Percentiles rank a stretch among this genome's conserved stretches.
These are phyloP conservation scores for Trypanosoma grayi DNA, from an alignment of 208 protist genomes.

Conservation along the genomic window DNA sequence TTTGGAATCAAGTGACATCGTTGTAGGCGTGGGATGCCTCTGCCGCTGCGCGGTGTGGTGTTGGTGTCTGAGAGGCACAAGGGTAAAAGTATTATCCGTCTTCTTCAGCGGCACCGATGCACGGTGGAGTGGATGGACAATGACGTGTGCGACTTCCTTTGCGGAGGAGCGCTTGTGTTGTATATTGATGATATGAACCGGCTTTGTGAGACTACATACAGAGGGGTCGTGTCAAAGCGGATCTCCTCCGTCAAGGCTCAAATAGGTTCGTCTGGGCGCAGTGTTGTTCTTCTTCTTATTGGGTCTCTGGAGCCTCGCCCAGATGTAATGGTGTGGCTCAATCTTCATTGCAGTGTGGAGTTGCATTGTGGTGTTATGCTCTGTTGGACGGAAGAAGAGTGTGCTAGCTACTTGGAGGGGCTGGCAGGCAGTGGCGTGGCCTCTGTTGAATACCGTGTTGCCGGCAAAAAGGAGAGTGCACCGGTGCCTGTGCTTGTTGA, in stretches of 20 bases:
- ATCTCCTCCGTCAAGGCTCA: neutral
- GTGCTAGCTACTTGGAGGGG: constrained; percentile 50
- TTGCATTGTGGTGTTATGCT: constrained; percentile 43
- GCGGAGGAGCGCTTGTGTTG: constrained; percentile 1
- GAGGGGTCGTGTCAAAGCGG: constrained; percentile 3
- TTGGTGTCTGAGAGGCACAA: neutral
- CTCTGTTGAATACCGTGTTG: constrained; percentile 38
- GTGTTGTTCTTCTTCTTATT: constrained; percentile 13
- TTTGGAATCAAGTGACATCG: neutral
- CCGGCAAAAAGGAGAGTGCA: constrained; percentile 23
- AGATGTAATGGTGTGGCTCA: constrained; percentile 61
- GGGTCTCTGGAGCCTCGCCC: constrained; percentile 31
- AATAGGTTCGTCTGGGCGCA: neutral
- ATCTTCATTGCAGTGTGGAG: constrained; percentile 61
- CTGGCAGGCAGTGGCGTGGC: constrained; percentile 27
- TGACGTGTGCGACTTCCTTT: constrained; percentile 19
- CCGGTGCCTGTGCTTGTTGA: constrained; percentile 54
- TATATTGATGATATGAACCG: constrained; percentile 15
- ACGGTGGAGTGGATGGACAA: constrained; percentile 6
- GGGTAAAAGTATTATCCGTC: constrained; percentile 4
- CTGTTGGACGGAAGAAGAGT: constrained; percentile 62
- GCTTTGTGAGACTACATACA: constrained; percentile 5
- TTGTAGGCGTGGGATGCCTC: constrained; percentile 8
- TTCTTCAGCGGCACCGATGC: constrained; percentile 24
- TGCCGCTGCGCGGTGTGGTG: constrained; percentile 6